Conservation (phyloP, 202 grass and related monocot genomes). For the Digitaria exilis region DNA sequence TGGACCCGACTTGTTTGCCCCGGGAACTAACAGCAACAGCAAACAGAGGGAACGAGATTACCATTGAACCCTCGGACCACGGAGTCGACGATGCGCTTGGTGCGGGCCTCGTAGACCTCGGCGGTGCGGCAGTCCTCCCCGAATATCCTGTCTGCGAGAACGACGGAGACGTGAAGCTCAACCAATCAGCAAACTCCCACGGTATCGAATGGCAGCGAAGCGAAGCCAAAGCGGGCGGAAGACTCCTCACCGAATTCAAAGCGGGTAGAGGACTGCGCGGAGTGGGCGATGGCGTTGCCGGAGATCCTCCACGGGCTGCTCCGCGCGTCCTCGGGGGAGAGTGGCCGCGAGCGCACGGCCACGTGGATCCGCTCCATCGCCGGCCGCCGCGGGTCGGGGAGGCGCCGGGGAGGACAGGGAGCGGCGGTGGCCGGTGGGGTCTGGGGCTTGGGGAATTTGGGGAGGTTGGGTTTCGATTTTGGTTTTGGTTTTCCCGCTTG, state of each 20-base stretch:
- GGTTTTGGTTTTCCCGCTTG: slow-evolving; percentile 20
- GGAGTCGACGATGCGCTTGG: slow-evolving; percentile 77
- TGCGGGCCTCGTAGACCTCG: slow-evolving; percentile 67
- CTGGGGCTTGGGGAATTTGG: background rate
- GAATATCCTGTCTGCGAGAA: slow-evolving; percentile 67
- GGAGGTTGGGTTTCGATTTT: slow-evolving; percentile 12
- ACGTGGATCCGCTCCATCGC: slow-evolving; percentile 91
- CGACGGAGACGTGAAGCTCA: background rate
- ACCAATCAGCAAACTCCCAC: background rate
- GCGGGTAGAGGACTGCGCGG: slow-evolving; percentile 48
- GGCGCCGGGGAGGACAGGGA: background rate
- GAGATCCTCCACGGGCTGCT: slow-evolving; percentile 76
- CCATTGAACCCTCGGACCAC: slow-evolving; percentile 88
- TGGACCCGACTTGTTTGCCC: background rate
- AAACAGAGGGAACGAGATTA: slow-evolving; percentile 6
- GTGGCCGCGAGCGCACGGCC: slow-evolving; percentile 71
- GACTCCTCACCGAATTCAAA: slow-evolving; percentile 62
- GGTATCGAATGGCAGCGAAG: background rate
- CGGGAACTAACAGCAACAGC: background rate
- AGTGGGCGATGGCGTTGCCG: slow-evolving; percentile 66
- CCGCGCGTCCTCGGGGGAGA: slow-evolving; percentile 61
- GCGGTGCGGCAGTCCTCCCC: slow-evolving; percentile 67
- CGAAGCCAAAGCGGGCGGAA: background rate
- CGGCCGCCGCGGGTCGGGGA: background rate
- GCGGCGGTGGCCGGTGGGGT: background rate